These are phyloP conservation scores for Ceratocystis destructans DNA, from an alignment of 2,329 filamentous ascomycete species.

Conservation along the genomic window DNA sequence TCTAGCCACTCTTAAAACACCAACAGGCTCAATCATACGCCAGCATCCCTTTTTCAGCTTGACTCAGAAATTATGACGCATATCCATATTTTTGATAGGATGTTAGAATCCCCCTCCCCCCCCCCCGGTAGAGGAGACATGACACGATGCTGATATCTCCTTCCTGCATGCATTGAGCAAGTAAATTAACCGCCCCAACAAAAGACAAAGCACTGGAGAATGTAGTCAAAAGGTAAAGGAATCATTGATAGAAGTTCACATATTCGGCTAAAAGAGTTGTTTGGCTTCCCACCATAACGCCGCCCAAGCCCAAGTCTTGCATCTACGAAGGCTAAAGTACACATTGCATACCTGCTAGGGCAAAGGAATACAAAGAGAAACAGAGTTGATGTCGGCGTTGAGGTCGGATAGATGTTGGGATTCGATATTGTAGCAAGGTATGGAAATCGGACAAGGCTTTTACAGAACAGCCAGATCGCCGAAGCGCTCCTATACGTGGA, in stretches of 20 bases:
- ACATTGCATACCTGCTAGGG: slow-evolving; percentile 26
- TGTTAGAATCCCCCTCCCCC: neutral
- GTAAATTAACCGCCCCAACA: neutral
- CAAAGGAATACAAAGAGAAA: slow-evolving; percentile 26
- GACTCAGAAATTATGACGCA: neutral
- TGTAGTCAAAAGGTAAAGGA: neutral
- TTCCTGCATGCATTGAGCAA: neutral
- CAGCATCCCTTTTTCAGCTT: neutral
- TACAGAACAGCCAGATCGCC: slow-evolving; percentile 93
- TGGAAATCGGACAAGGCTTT: slow-evolving; percentile 28
- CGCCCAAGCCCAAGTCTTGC: slow-evolving; percentile 32
- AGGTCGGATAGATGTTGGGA: neutral
- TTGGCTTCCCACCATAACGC: slow-evolving; percentile 14
- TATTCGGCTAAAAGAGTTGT: slow-evolving; percentile 11
- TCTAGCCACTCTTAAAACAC: neutral
- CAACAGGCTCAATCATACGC: neutral
- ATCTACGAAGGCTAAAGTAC: slow-evolving; percentile 48
- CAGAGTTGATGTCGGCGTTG: slow-evolving; percentile 7
- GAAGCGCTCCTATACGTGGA: slow-evolving; percentile 75
- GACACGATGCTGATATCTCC: neutral
- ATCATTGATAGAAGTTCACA: slow-evolving; percentile 10
- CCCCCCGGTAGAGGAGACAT: neutral
- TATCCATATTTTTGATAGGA: no score
- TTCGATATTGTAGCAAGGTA: slow-evolving; percentile 3
- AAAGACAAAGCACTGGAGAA: neutral